phyloP scores from a whole-genome alignment of 805 yeast genomes.

The Saturnispora hagleri region DNA sequence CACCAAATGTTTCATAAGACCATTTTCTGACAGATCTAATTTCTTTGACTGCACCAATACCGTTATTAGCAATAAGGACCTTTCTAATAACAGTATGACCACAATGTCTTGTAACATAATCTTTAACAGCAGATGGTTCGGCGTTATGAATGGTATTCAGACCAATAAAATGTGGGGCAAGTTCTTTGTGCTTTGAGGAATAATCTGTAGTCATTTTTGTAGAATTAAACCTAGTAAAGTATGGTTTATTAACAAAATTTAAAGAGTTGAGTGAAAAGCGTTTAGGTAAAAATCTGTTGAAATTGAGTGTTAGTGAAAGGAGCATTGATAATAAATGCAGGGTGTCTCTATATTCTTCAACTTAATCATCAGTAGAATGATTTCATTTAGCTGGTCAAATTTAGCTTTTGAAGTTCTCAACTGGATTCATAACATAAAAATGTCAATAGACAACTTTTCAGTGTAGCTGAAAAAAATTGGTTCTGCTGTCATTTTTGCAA shows the following conservation, averaged over 20 bases:
- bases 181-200: slow-evolving; percentile 21
- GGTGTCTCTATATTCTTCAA: too few species aligned
- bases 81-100: slow-evolving; percentile 94
- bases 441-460: too few species aligned
- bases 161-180: slow-evolving; percentile 76
- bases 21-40: slow-evolving; percentile 96
- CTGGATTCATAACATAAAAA: too few species aligned
- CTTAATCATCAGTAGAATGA: background rate
- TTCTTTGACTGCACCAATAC: slow-evolving; percentile 98
- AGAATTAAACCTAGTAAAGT: background rate
- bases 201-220: slow-evolving; percentile 7
- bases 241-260: background rate
- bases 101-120: slow-evolving; percentile 73
- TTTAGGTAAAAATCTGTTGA: background rate
- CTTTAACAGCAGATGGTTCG: slow-evolving; percentile 69
- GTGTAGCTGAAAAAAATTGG: too few species aligned
- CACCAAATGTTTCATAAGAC: slow-evolving; percentile 98
- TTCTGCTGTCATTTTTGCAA: too few species aligned
- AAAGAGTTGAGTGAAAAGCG: background rate
- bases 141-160: slow-evolving; percentile 69
- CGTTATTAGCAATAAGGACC: slow-evolving; percentile 92
- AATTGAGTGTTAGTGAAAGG: background rate
- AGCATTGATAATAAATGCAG: background rate
- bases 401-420: too few species aligned
- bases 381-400: background rate